Base-by-base conservation (phyloP, 2,329 filamentous ascomycete genomes). In the Sporothrix brunneoviolacea region DNA sequence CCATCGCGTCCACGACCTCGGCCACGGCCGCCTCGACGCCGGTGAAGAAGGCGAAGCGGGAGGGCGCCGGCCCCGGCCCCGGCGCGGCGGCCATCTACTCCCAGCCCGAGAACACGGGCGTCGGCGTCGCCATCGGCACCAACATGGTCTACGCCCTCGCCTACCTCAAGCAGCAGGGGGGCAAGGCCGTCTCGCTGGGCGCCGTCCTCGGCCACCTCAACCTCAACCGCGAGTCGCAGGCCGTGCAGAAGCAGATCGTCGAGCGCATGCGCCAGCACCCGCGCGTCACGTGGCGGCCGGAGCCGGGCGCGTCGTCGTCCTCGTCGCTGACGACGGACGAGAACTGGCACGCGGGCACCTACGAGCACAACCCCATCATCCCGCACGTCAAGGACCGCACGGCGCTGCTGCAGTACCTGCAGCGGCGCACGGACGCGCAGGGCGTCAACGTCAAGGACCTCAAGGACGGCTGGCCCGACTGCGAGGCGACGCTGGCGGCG, bases 381-480 rank as follows among this genome's bases (percentile, higher is more conserved):
- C 75, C 76, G 4, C 83, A 87, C 55, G 91, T 98, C 54, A 83
- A 82, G 59, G 84, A 82, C 61, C 82, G 83, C 53, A 83, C 85
- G 35, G 82, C 90, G 60, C 79, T 98, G 49, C 80, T 95, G 49
- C 80, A 79, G 50, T 86, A 88, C 63, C 79, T 98, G 28, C 90
- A 95, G 68, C 76, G 77, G 48, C 90, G 91, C 68, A 82, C 80
- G 47, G 90, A 90, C 53, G 87, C 88, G 2, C 82, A 85, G 57
- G 89, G 88, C 12, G 80, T 97, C 49, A 77, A 77, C 33, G 88
- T 97, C 55, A 90, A 89, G 65, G 90, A 96, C 61, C 78, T 98
- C 55, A 95, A 95, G 69, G 93, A 98, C 65, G 93, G 93, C 56
- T 98, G 93, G 93, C 83, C 85, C 21, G 84, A 85, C 60, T 94